phyloP scores from a whole-genome alignment of 345 rosid species.

The Pugionium cornutum region DNA sequence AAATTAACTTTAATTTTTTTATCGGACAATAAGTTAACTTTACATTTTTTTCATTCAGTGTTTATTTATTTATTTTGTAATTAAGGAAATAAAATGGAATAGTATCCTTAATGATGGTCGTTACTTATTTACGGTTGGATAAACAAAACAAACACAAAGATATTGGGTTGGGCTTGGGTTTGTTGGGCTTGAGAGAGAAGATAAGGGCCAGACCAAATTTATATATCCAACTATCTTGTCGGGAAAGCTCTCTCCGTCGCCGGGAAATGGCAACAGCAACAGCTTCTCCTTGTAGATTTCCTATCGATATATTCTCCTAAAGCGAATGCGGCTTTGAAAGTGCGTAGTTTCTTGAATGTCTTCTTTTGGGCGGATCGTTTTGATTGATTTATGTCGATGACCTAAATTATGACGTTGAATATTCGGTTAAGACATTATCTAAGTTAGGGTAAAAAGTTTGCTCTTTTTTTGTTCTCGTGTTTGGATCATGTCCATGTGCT shows the following conservation, averaged over 20 bases:
- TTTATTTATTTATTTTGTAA: background rate
- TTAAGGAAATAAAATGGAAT: background rate
- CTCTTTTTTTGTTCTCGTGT: background rate
- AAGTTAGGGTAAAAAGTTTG: background rate
- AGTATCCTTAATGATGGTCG: too few species aligned
- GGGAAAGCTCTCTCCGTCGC: slow-evolving; percentile 51
- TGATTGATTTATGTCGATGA: too few species aligned
- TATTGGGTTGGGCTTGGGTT: background rate
- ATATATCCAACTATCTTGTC: too few species aligned
- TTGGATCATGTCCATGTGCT: too few species aligned
- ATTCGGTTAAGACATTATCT: too few species aligned
- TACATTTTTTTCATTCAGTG: too few species aligned
- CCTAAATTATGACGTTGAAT: too few species aligned
- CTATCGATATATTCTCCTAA: too few species aligned
- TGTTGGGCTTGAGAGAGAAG: background rate
- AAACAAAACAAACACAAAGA: background rate
- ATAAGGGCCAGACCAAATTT: background rate
- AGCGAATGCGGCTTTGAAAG: background rate
- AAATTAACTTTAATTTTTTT: background rate
- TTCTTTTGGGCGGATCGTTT: too few species aligned
- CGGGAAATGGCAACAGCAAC: slow-evolving; percentile 82
- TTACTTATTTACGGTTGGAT: background rate
- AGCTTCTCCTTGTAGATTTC: too few species aligned
- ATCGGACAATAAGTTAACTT: background rate
- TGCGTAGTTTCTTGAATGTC: background rate